phyloP scores from a whole-genome alignment of 208 protist genomes.

The Crithidia brevicula region DNA sequence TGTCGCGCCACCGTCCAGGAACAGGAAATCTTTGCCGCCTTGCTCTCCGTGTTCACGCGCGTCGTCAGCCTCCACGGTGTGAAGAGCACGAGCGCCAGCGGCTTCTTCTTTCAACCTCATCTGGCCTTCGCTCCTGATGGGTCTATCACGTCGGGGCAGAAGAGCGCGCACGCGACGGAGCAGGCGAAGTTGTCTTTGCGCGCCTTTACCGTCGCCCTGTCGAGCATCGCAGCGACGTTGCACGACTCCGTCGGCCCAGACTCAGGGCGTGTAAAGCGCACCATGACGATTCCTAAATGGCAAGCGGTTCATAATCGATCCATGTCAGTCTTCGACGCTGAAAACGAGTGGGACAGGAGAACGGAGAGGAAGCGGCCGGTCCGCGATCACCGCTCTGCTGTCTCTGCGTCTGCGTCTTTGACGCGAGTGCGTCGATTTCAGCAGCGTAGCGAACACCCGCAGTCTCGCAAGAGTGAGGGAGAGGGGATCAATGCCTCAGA shows the following conservation, averaged over 20 bases:
- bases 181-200: constrained; percentile 8
- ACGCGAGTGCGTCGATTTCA: too few species aligned
- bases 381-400: too few species aligned
- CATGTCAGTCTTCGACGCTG: too few species aligned
- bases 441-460: not conserved
- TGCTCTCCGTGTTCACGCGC: constrained; percentile 9
- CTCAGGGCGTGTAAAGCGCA: constrained; percentile 7
- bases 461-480: too few species aligned
- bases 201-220: constrained; percentile 13
- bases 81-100: not conserved
- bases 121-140: not conserved
- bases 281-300: too few species aligned
- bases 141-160: not conserved
- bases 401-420: too few species aligned
- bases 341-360: too few species aligned
- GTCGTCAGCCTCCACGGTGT: not conserved
- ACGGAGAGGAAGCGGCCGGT: too few species aligned
- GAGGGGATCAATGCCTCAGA: too few species aligned
- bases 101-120: not conserved
- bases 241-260: constrained; percentile 12
- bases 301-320: too few species aligned
- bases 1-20: not conserved
- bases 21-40: constrained; percentile 2
- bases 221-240: not conserved
- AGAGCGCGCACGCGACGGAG: not conserved